Evolutionary conservation across 2,329 filamentous ascomycete species (phyloP).

Genomic region (Aspergillus pseudotamarii): DNA sequence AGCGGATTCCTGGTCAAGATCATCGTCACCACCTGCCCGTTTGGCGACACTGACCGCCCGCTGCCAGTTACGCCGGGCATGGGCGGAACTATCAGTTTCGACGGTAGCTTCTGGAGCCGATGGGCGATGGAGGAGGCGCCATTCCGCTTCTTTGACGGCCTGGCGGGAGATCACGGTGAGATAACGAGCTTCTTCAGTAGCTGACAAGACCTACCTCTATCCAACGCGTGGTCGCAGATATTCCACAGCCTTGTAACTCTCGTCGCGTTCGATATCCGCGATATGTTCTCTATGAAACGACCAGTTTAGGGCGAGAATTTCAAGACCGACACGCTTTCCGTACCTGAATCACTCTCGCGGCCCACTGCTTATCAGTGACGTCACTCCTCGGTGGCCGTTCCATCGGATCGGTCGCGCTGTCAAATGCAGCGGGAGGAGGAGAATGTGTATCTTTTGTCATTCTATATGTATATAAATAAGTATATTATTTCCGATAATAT

Average conservation of each 20-base stretch:
- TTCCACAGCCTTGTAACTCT: slow-evolving; percentile 67
- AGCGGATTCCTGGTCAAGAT: slow-evolving; percentile 25
- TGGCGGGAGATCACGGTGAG: slow-evolving; percentile 24
- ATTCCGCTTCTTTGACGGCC: slow-evolving; percentile 60
- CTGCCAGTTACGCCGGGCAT: slow-evolving; percentile 73
- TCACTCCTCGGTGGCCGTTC: neutral
- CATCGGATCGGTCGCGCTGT: neutral
- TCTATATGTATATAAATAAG: neutral
- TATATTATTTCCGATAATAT: neutral
- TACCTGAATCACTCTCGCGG: slow-evolving; percentile 2
- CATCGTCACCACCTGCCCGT: slow-evolving; percentile 70
- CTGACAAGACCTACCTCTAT: neutral
- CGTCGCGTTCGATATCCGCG: slow-evolving; percentile 74
- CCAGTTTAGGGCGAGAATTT: neutral
- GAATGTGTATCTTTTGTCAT: neutral
- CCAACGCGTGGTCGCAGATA: slow-evolving; percentile 63
- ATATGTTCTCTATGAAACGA: slow-evolving; percentile 65
- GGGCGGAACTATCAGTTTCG: slow-evolving; percentile 28
- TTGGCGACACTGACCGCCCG: slow-evolving; percentile 71
- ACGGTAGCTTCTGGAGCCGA: slow-evolving; percentile 18
- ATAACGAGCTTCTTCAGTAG: neutral
- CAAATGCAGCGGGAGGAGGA: neutral
- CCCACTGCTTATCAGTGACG: slow-evolving; percentile 5
- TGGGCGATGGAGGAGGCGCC: slow-evolving; percentile 51
- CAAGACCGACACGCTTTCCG: neutral